Percentiles rank a stretch among this genome's conserved stretches.
Evolutionary conservation across 2,329 filamentous ascomycete species (phyloP).

Genomic region (Fusarium sp.): DNA sequence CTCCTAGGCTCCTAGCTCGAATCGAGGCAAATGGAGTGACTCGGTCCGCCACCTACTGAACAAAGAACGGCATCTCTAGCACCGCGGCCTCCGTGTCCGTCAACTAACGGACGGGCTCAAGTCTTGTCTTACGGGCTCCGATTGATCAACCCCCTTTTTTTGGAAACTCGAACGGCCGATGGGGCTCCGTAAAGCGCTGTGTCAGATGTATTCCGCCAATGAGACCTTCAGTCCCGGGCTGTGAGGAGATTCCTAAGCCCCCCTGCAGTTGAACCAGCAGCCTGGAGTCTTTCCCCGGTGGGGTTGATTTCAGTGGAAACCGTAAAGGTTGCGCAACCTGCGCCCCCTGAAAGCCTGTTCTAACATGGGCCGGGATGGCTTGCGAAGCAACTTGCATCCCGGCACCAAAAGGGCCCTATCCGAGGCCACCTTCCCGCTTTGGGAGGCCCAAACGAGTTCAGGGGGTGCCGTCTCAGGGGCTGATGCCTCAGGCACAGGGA

Average conservation of each 20-base stretch:
- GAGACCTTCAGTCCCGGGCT: background rate
- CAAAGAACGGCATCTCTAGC: constrained; percentile 16
- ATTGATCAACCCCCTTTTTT: constrained; percentile 40
- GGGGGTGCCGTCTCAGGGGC: constrained; percentile 35
- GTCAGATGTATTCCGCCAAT: constrained; percentile 32
- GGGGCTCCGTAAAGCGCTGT: constrained; percentile 19
- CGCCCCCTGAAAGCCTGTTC: constrained; percentile 36
- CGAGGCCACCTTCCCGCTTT: constrained; percentile 27
- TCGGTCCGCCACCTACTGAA: constrained; percentile 22
- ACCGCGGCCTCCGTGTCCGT: constrained; percentile 25
- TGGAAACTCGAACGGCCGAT: constrained; percentile 33
- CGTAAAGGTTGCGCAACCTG: constrained; percentile 18
- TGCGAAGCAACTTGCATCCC: constrained; percentile 13
- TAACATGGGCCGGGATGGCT: constrained; percentile 8
- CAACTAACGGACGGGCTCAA: constrained; percentile 7
- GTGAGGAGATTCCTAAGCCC: constrained; percentile 24
- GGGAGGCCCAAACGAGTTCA: constrained; percentile 20
- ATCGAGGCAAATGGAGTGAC: constrained; percentile 31
- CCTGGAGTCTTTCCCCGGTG: constrained; percentile 18
- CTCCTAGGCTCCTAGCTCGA: no score
- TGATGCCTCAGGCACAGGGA: constrained; percentile 47
- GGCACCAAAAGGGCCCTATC: constrained; percentile 26
- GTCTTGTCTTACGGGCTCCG: constrained; percentile 28
- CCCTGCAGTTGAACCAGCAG: constrained; percentile 35
- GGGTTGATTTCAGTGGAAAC: background rate